phyloP scores from a whole-genome alignment of 2,329 filamentous ascomycete species.

The Pyricularia grisea region DNA sequence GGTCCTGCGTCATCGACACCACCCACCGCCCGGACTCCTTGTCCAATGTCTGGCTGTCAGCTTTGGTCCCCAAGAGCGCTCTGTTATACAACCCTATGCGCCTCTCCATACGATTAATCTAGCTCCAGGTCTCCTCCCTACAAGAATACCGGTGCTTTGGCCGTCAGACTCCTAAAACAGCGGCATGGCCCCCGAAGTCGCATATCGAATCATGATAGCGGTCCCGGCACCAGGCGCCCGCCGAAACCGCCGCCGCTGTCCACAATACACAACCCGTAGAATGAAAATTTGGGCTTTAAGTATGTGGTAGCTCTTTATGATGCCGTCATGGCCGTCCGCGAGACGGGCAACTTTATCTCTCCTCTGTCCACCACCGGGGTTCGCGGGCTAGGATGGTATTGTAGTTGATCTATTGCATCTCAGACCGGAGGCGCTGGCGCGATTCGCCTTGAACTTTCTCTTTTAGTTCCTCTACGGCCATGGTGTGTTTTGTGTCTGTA shows the following conservation, averaged over 20 bases:
- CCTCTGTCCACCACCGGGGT: not conserved
- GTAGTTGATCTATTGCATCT: not conserved
- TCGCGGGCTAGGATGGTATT: not conserved
- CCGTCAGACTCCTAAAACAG: slow-evolving; percentile 49
- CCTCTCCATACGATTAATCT: not conserved
- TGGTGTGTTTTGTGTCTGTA: not conserved
- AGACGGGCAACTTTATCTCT: not conserved
- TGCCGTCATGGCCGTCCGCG: not conserved
- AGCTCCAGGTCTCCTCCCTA: slow-evolving; percentile 8
- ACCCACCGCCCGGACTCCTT: not conserved
- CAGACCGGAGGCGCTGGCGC: not conserved
- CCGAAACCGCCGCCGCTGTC: not conserved
- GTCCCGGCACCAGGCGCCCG: slow-evolving; percentile 4
- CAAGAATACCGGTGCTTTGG: slow-evolving; percentile 35
- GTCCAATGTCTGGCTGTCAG: not conserved
- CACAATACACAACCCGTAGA: not conserved
- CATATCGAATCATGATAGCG: not conserved
- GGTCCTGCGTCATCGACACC: not conserved
- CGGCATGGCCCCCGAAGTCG: slow-evolving; percentile 48
- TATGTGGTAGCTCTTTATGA: not conserved
- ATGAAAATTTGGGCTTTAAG: not conserved
- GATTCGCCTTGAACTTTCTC: not conserved
- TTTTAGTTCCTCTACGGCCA: not conserved
- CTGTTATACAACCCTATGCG: not conserved
- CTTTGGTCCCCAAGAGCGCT: not conserved